These are phyloP conservation scores for Corchorus capsularis DNA, from an alignment of 345 rosid species.

Conservation along the genomic window DNA sequence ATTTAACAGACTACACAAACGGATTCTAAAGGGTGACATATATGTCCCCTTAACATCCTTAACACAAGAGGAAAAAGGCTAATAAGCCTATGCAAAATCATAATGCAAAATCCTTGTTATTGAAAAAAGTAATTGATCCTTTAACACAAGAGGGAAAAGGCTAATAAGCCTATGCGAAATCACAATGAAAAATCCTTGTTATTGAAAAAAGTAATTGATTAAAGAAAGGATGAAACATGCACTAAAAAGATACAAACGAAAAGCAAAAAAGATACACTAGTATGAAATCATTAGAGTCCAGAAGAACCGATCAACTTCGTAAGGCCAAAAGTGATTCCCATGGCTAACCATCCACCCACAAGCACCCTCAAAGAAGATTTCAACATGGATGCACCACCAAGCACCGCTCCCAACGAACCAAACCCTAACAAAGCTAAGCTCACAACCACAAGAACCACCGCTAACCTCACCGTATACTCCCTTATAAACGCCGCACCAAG, in stretches of 20 bases:
- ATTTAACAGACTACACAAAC: too few species aligned
- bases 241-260: background rate
- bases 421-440: constrained; percentile 42
- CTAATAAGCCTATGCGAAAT: too few species aligned
- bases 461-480: constrained; percentile 32
- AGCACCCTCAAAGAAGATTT: constrained; percentile 39
- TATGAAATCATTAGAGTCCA: constrained; percentile 20
- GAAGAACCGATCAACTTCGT: constrained; percentile 31
- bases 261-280: background rate
- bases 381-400: constrained; percentile 37
- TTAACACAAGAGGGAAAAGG: too few species aligned
- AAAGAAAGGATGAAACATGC: background rate
- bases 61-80: too few species aligned
- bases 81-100: too few species aligned
- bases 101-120: too few species aligned
- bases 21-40: too few species aligned
- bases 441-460: constrained; percentile 33
- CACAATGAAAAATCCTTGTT: too few species aligned
- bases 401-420: constrained; percentile 37
- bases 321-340: constrained; percentile 44
- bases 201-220: too few species aligned
- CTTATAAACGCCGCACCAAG: constrained; percentile 36
- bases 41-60: too few species aligned
- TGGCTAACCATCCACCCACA: constrained; percentile 52
- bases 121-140: too few species aligned